phyloP scores from a whole-genome alignment of 1,284 basidiomycete genomes.

The Moesziomyces globuligerus region DNA sequence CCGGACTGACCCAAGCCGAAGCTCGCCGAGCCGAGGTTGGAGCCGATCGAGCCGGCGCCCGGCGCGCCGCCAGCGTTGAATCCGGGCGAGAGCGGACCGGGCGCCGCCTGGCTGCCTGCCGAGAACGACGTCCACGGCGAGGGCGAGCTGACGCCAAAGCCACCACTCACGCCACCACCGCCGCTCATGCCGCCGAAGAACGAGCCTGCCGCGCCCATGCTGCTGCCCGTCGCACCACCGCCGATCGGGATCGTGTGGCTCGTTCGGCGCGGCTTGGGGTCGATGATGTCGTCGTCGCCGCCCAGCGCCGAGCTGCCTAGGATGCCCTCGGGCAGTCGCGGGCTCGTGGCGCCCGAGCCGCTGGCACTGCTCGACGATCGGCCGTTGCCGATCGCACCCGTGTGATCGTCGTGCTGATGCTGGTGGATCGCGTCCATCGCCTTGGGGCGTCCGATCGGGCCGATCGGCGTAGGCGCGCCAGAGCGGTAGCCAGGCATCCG shows the following conservation, averaged over 20 bases:
- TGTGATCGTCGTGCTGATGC: conserved; percentile 37
- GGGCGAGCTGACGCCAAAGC: conserved; percentile 38
- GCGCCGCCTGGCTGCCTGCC: conserved; percentile 29
- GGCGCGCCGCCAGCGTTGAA: conserved; percentile 23
- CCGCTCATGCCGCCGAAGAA: conserved; percentile 38
- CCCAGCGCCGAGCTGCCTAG: conserved; percentile 65
- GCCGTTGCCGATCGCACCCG: conserved; percentile 38
- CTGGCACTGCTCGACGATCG: conserved; percentile 44
- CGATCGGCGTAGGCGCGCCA: conserved; percentile 54
- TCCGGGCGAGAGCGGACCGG: conserved; percentile 37
- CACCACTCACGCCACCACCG: conserved; percentile 31
- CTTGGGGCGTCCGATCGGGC: conserved; percentile 64
- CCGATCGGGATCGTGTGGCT: conserved; percentile 55
- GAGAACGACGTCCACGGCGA: conserved; percentile 51
- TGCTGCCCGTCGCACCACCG: conserved; percentile 33
- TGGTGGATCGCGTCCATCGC: conserved; percentile 34
- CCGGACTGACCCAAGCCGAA: conserved; percentile 26
- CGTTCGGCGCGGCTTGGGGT: conserved; percentile 58
- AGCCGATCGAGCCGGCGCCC: conserved; percentile 35
- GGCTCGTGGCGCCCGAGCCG: conserved; percentile 43
- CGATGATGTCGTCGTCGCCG: conserved; percentile 65
- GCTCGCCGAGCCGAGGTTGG: conserved; percentile 14
- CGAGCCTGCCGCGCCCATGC: conserved; percentile 27
- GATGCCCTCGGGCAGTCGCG: conserved; percentile 57
- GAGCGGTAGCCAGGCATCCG: conserved; percentile 39